These are phyloP conservation scores for Metschnikowia amazonensis DNA, from an alignment of 805 yeast species.

Conservation along the genomic window DNA sequence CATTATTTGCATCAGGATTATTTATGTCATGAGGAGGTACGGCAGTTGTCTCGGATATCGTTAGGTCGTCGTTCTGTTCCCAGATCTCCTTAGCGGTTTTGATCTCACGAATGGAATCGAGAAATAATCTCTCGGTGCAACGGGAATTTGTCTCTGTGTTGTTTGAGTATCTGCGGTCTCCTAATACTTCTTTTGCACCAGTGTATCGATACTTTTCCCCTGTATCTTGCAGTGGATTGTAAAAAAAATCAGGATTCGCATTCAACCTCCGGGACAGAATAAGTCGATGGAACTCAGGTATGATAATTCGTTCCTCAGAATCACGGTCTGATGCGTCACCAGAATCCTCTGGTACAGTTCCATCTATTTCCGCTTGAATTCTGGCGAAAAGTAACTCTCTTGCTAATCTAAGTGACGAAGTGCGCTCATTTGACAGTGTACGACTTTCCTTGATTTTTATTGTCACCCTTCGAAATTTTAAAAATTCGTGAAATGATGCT, in stretches of 20 bases:
- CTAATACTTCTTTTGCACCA: neutral
- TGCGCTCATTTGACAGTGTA: neutral
- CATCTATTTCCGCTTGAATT: neutral
- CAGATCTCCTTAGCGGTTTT: conserved; percentile 2
- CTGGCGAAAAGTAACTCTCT: neutral
- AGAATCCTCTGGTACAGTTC: neutral
- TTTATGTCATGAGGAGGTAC: neutral
- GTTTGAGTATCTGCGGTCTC: conserved; percentile 4
- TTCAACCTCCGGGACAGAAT: neutral
- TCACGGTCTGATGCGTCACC: neutral
- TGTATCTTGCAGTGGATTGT: neutral
- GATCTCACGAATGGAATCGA: conserved; percentile 2
- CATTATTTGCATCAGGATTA: neutral
- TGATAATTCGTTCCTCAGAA: neutral
- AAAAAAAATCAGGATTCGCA: conserved; percentile 1
- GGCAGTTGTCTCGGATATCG: neutral
- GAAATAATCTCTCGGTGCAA: conserved; percentile 1
- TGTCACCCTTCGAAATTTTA: neutral
- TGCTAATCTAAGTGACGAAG: neutral
- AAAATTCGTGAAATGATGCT: neutral
- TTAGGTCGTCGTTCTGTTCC: conserved; percentile 5
- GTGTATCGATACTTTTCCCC: neutral
- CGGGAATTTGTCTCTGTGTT: conserved; percentile 3
- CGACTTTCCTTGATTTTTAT: neutral
- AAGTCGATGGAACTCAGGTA: neutral